phyloP scores from a whole-genome alignment of 2,329 filamentous ascomycete genomes.

The Alternaria tenuissima region DNA sequence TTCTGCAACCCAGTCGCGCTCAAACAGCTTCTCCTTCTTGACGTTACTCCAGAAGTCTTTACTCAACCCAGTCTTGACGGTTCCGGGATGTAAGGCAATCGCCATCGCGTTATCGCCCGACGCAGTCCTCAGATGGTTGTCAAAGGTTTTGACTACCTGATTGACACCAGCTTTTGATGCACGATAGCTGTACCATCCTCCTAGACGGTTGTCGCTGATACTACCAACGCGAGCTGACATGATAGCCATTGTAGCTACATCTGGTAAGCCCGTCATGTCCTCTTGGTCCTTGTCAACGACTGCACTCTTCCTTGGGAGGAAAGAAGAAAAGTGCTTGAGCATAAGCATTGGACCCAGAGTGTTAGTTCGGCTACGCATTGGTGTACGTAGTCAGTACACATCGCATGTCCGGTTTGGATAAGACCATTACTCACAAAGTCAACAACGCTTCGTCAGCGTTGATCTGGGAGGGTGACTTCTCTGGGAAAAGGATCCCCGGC shows the following conservation, averaged over 20 bases:
- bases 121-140: conserved; percentile 68
- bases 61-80: conserved; percentile 78
- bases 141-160: conserved; percentile 74
- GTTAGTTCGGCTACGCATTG: conserved; percentile 64
- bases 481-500: conserved; percentile 75
- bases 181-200: conserved; percentile 85
- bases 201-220: conserved; percentile 73
- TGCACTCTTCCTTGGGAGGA: conserved; percentile 68
- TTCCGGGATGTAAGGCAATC: conserved; percentile 79
- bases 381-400: neutral
- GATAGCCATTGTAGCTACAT: conserved; percentile 71
- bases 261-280: conserved; percentile 49
- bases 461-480: conserved; percentile 74
- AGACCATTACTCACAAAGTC: conserved; percentile 60
- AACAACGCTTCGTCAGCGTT: conserved; percentile 67
- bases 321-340: conserved; percentile 75
- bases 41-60: conserved; percentile 75
- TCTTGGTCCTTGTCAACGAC: conserved; percentile 10
- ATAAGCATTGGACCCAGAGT: conserved; percentile 77
- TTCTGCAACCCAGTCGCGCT: conserved; percentile 70
- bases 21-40: conserved; percentile 69
- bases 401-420: neutral
- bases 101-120: conserved; percentile 70
- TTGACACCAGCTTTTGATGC: conserved; percentile 79
- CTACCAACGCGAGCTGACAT: conserved; percentile 82